phyloP scores from a whole-genome alignment of 805 yeast species.

The Brettanomyces anomalus region DNA sequence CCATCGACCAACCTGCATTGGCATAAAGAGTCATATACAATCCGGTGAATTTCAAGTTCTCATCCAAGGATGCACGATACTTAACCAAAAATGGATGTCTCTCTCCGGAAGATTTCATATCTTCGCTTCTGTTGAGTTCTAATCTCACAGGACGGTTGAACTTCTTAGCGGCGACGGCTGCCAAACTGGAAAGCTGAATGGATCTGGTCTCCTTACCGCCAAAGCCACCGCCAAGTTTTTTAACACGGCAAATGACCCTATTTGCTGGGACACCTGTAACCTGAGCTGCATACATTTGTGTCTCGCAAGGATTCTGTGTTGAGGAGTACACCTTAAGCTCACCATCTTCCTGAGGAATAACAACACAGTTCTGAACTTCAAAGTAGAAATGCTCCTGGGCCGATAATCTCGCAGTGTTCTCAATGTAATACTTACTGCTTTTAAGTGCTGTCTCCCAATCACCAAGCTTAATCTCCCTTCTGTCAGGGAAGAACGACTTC shows the following conservation, averaged over 20 bases:
- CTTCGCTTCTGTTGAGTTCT: slow-evolving; percentile 32
- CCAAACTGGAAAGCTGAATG: slow-evolving; percentile 29
- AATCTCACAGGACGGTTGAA: slow-evolving; percentile 34
- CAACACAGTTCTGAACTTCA: slow-evolving; percentile 37
- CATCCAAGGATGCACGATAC: slow-evolving; percentile 35
- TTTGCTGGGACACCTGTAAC: slow-evolving; percentile 34
- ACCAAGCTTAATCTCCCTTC: slow-evolving; percentile 28
- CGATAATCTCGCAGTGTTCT: slow-evolving; percentile 32
- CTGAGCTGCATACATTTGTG: slow-evolving; percentile 34
- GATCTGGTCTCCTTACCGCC: slow-evolving; percentile 41
- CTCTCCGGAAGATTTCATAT: slow-evolving; percentile 37
- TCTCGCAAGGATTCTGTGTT: slow-evolving; percentile 36
- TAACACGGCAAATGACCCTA: slow-evolving; percentile 31
- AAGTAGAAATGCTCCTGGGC: slow-evolving; percentile 43
- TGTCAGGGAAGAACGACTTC: slow-evolving; percentile 30
- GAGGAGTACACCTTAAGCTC: slow-evolving; percentile 36
- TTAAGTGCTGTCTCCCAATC: slow-evolving; percentile 31
- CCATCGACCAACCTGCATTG: slow-evolving; percentile 42
- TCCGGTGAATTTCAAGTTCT: slow-evolving; percentile 32
- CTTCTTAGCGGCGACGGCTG: slow-evolving; percentile 35
- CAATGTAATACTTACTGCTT: slow-evolving; percentile 24
- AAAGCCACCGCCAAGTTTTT: slow-evolving; percentile 41
- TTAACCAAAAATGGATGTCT: slow-evolving; percentile 37
- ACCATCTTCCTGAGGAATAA: slow-evolving; percentile 37
- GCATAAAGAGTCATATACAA: slow-evolving; percentile 31